These are phyloP conservation scores for Mesembryanthemum crystallinum DNA, from an alignment of 148 eudicot genomes.

Conservation along the genomic window DNA sequence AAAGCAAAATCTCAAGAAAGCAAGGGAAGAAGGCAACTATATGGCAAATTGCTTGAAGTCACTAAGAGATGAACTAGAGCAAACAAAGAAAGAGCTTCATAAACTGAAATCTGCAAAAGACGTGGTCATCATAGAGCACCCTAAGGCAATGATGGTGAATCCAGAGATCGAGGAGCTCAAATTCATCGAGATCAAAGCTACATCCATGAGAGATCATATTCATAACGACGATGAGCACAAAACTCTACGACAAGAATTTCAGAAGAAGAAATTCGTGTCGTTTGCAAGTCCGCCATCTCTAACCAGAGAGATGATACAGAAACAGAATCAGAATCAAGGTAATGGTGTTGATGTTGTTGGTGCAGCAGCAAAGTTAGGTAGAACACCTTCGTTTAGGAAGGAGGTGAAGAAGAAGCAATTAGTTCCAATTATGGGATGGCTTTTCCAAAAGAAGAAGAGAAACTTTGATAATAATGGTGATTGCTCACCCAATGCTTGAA, in stretches of 20 bases:
- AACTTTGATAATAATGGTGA: constrained; percentile 8
- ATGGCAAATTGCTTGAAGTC: constrained; percentile 51
- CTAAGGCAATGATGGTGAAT: constrained; percentile 16
- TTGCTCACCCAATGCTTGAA: constrained; percentile 18
- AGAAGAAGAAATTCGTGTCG: constrained; percentile 58
- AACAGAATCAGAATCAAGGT: background rate
- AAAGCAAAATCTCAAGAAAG: constrained; percentile 48
- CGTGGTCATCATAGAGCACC: background rate
- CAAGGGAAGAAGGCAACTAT: constrained; percentile 47
- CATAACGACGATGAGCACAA: background rate
- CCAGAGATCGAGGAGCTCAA: constrained; percentile 78
- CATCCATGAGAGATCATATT: too few relatives aligned
- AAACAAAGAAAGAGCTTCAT: constrained; percentile 56
- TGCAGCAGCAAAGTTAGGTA: constrained; percentile 21
- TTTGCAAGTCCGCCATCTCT: constrained; percentile 68
- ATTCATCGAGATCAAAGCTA: constrained; percentile 53
- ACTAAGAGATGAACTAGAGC: constrained; percentile 56
- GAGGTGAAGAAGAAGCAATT: constrained; percentile 45
- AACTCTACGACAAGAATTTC: background rate
- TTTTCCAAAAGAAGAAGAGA: constrained; percentile 56
- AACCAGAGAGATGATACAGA: constrained; percentile 28
- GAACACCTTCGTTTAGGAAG: constrained; percentile 30
- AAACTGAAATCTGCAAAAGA: constrained; percentile 38
- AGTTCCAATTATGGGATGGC: constrained; percentile 43
- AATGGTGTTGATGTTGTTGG: constrained; percentile 22